A percentile compares a stretch with the other conserved stretches of the same genome.
Evolutionary conservation across 2,329 filamentous ascomycete species (phyloP).

Genomic region (Ceratocystis lukuohia): DNA sequence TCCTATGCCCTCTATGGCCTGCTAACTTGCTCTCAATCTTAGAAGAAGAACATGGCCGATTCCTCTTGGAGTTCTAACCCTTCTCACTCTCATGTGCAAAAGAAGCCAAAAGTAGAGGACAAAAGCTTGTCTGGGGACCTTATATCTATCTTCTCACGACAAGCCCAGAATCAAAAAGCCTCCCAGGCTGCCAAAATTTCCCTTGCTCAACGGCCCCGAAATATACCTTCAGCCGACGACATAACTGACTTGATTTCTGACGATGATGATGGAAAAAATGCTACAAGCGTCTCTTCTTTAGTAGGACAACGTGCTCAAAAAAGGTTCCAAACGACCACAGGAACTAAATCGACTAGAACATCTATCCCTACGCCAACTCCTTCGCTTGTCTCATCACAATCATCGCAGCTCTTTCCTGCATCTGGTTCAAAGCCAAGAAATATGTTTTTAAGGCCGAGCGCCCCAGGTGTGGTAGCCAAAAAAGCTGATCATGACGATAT

Average conservation of each 20-base stretch:
- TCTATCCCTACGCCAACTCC: conserved; percentile 21
- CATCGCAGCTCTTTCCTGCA: conserved; percentile 14
- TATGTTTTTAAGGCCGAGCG: conserved; percentile 37
- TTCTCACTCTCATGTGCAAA: conserved; percentile 27
- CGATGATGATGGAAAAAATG: conserved; percentile 22
- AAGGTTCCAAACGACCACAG: conserved; percentile 29
- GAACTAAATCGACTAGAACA: background rate
- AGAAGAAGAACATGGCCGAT: conserved; percentile 25
- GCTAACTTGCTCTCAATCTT: conserved; percentile 13
- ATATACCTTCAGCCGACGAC: background rate
- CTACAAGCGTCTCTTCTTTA: conserved; percentile 35
- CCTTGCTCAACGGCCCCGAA: conserved; percentile 22
- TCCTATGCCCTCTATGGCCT: background rate
- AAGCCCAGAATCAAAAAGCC: conserved; percentile 36
- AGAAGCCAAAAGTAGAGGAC: conserved; percentile 35
- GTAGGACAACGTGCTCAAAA: conserved; percentile 44
- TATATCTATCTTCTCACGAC: conserved; percentile 47
- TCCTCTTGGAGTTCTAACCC: conserved; percentile 36
- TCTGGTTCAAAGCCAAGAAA: conserved; percentile 32
- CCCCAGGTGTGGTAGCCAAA: background rate
- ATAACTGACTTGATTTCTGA: conserved; percentile 42
- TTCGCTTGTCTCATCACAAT: conserved; percentile 1
- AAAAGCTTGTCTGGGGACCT: conserved; percentile 44
- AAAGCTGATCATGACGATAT: conserved; percentile 37
- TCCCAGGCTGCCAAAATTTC: background rate